A percentile compares a stretch with the other conserved stretches of the same genome.
phyloP scores from a whole-genome alignment of 2,329 filamentous ascomycete species.

The Aspergillus pseudoterreus region DNA sequence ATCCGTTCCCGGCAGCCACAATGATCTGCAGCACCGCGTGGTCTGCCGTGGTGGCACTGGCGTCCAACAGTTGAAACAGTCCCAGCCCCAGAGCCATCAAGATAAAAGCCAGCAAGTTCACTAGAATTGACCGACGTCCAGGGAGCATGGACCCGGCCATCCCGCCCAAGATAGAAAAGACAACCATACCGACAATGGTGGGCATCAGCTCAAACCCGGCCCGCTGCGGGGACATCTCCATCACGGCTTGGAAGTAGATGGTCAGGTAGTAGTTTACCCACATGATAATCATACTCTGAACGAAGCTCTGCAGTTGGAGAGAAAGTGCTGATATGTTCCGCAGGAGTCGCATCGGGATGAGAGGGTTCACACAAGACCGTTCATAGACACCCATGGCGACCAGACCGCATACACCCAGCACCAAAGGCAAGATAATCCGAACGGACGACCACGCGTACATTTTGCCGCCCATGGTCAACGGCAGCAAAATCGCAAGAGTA shows the following conservation, averaged over 20 bases:
- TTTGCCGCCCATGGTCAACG: conserved; percentile 14
- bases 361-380: not conserved
- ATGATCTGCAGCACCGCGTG: not conserved
- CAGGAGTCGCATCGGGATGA: not conserved
- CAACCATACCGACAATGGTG: not conserved
- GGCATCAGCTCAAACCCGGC: not conserved
- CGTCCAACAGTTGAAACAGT: not conserved
- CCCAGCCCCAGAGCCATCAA: not conserved
- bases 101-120: not conserved
- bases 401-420: conserved; percentile 46
- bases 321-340: not conserved
- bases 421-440: conserved; percentile 55
- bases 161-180: not conserved
- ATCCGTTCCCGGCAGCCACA: not conserved
- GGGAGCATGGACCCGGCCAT: not conserved
- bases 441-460: conserved; percentile 51
- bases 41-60: not conserved
- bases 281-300: not conserved
- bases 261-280: not conserved
- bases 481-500: conserved; percentile 8
- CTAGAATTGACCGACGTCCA: not conserved
- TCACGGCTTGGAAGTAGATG: not conserved
- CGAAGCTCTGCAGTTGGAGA: not conserved
- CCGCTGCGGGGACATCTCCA: not conserved
- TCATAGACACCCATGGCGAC: not conserved